Evolutionary conservation across 164 flowering plant genomes (phyloP).

Genomic region (Nymphaea thermarum): DNA sequence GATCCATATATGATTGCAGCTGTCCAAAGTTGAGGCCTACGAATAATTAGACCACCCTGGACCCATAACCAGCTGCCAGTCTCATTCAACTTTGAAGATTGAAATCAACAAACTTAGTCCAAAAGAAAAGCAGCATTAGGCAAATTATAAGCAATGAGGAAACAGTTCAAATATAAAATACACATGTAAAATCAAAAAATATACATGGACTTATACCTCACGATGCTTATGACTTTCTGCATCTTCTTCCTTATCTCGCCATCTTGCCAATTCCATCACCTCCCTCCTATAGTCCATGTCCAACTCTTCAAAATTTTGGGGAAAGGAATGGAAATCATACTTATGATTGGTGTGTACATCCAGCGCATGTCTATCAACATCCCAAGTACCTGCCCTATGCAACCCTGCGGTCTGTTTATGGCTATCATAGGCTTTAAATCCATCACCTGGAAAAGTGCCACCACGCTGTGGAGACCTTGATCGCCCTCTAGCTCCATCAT

Average conservation of each 20-base stretch:
- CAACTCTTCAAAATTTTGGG: conserved; percentile 68
- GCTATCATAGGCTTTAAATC: conserved; percentile 45
- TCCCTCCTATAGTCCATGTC: conserved; percentile 83
- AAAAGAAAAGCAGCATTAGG: background rate
- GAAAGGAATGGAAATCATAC: conserved; percentile 33
- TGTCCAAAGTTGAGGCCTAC: no score
- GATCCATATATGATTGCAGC: no score
- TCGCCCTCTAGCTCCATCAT: conserved; percentile 64
- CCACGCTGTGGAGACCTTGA: conserved; percentile 60
- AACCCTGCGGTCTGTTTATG: conserved; percentile 35
- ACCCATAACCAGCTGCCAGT: background rate
- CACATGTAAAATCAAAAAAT: no score
- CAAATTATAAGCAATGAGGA: background rate
- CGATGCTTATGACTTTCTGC: conserved; percentile 91
- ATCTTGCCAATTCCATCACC: conserved; percentile 62
- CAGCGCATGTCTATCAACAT: conserved; percentile 42
- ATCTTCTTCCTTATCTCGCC: conserved; percentile 92
- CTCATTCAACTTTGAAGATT: background rate
- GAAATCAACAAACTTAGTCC: background rate
- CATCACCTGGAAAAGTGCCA: conserved; percentile 28
- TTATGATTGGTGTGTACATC: conserved; percentile 38
- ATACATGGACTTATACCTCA: conserved; percentile 44
- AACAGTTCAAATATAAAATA: no score
- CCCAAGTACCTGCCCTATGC: conserved; percentile 53
- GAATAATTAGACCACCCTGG: no score